Evolutionary conservation across 73 alveolate genomes (phyloP).

Genomic region (Paraurostyla sp.): DNA sequence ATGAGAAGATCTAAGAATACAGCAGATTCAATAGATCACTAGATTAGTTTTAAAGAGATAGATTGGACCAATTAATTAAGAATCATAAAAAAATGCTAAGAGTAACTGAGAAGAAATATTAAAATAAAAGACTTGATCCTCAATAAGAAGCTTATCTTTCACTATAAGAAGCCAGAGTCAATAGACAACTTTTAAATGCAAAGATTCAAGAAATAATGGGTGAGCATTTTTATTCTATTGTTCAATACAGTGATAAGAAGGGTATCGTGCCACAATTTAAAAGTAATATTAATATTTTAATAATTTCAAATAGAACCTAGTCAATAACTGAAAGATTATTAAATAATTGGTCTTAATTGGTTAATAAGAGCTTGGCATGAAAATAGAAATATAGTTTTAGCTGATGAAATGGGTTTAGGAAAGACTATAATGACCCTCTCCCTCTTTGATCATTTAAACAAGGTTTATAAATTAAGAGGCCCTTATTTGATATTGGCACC

Average conservation of each 20-base stretch:
- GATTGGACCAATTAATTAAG: conserved; percentile 63
- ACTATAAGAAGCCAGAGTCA: background rate
- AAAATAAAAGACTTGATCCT: conserved; percentile 23
- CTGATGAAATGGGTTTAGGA: conserved; percentile 99
- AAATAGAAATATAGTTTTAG: conserved; percentile 85
- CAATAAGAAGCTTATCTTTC: background rate
- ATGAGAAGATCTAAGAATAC: conserved; percentile 73
- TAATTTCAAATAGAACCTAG: background rate
- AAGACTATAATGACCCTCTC: conserved; percentile 96
- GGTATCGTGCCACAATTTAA: conserved; percentile 52
- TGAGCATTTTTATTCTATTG: background rate
- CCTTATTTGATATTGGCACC: conserved; percentile 95
- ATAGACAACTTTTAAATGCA: conserved; percentile 9
- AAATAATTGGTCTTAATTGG: conserved; percentile 95
- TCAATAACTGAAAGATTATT: conserved; percentile 86
- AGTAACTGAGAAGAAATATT: conserved; percentile 30
- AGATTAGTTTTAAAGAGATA: conserved; percentile 70
- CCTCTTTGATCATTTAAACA: conserved; percentile 80
- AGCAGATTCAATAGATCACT: conserved; percentile 76
- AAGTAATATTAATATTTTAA: background rate
- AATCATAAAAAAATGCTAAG: conserved; percentile 65
- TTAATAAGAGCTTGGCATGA: conserved; percentile 87
- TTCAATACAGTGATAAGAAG: conserved; percentile 20
- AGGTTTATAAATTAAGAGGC: conserved; percentile 71
- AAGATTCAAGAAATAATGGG: conserved; percentile 61